Base-by-base conservation (phyloP, 805 yeast genomes). In the Candida khao-thaluensis region DNA sequence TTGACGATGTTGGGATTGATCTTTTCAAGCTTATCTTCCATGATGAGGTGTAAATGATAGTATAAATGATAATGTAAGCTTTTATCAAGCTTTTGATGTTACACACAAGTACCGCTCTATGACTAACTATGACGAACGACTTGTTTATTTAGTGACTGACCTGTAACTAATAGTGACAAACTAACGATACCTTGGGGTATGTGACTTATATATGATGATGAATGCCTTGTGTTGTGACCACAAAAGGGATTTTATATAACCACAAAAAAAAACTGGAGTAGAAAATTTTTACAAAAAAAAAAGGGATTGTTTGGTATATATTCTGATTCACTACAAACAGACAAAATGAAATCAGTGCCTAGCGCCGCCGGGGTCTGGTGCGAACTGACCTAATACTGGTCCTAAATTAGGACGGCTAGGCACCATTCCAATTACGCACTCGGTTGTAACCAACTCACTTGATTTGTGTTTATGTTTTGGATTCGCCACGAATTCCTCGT, bases 1-100 rank as follows among this genome's bases (percentile, higher is more conserved):
- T 41, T 41, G 7, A 44, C 45, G 17, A 43, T 22, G 24, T 36
- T 31, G 4, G 35, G 35, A 21, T 31, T 31, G 24, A 31, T 20
- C 22, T 31, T 20, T 30, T 30, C 34, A 30, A 30, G 6, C 21
- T 31, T 31, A 5, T 31, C 35, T 31, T 31, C 35, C 35, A 31
- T 31, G 6, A n/a, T n/a, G n/a, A n/a, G 24, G 9, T 22, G 24
- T 22, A 10, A 22, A 22, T 22, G n/a, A n/a, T n/a, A n/a, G n/a
- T n/a, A n/a, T n/a, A n/a, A n/a, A n/a, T n/a, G n/a, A n/a, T n/a
- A n/a, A n/a, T n/a, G n/a, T n/a, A n/a, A n/a, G n/a, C n/a, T n/a
- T n/a, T n/a, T n/a, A n/a, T n/a, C n/a, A n/a, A n/a, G n/a, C n/a
- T n/a, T n/a, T n/a, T n/a, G n/a, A n/a, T n/a, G n/a, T n/a, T n/a